A percentile compares a stretch with the other conserved stretches of the same genome.
Conservation (phyloP, 2,329 filamentous ascomycete species). For the Arthroderma sp. region DNA sequence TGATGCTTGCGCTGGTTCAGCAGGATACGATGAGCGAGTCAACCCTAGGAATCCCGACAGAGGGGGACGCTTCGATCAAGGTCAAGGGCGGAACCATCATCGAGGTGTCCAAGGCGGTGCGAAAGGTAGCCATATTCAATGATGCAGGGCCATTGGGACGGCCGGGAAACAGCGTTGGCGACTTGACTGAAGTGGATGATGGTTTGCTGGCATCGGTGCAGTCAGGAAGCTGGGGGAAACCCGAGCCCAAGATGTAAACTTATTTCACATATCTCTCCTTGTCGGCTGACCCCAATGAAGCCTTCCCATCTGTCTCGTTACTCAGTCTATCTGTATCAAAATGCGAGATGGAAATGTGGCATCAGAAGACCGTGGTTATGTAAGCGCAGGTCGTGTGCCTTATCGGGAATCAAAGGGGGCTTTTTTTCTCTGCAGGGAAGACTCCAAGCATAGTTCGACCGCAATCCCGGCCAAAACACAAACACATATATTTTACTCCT, state of each 20-base stretch:
- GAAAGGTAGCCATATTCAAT: constrained; percentile 40
- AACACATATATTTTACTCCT: background rate
- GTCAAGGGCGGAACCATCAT: constrained; percentile 42
- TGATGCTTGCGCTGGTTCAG: constrained; percentile 46
- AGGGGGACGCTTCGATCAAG: constrained; percentile 21
- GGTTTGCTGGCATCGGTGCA: constrained; percentile 41
- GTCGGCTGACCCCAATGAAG: background rate
- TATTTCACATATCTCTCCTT: background rate
- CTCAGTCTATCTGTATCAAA: too few species aligned
- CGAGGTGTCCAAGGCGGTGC: constrained; percentile 45
- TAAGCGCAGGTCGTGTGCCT: background rate
- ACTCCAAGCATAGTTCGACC: constrained; percentile 6
- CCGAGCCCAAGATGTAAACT: background rate
- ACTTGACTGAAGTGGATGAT: constrained; percentile 30
- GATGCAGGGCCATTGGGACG: constrained; percentile 42
- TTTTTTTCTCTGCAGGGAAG: background rate
- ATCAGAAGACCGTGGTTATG: background rate
- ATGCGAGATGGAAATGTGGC: background rate
- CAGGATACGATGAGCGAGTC: constrained; percentile 33
- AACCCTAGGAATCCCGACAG: constrained; percentile 21
- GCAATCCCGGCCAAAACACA: background rate
- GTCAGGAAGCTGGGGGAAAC: constrained; percentile 39
- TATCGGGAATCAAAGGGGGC: background rate
- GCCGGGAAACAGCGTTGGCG: constrained; percentile 38
- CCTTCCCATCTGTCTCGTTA: background rate